Conservation (phyloP, 2,329 filamentous ascomycete species). For the Ophiosphaerella herpotricha region DNA sequence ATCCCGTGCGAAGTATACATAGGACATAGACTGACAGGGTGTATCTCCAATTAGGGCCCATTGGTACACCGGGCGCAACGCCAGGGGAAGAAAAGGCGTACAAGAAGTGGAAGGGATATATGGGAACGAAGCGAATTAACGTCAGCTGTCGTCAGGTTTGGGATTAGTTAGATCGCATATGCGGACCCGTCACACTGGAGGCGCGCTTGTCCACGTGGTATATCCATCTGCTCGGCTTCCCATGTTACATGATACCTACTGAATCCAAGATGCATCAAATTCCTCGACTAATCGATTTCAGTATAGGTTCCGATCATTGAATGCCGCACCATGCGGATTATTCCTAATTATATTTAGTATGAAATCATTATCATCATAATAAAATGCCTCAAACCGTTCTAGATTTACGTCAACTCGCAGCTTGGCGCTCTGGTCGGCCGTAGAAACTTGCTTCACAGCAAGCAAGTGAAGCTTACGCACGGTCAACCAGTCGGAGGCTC, state of each 20-base stretch:
- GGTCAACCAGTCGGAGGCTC: not conserved
- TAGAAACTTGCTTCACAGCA: no score
- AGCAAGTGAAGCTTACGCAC: not conserved
- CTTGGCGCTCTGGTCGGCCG: no score
- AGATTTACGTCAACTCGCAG: no score
- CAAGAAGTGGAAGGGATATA: constrained; percentile 47
- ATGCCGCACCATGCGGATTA: no score
- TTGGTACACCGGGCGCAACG: constrained; percentile 40
- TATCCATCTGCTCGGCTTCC: constrained; percentile 1
- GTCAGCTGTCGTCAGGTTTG: constrained; percentile 49
- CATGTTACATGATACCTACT: not conserved
- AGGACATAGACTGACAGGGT: no score
- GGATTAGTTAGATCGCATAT: constrained; percentile 29
- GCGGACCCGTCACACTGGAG: constrained; percentile 6
- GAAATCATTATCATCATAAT: no score
- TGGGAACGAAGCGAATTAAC: constrained; percentile 47
- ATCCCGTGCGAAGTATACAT: no score
- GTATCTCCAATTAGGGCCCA: constrained; percentile 55
- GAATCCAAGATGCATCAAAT: no score
- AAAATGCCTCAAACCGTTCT: no score
- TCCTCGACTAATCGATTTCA: no score
- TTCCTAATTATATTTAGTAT: no score
- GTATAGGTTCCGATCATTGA: no score
- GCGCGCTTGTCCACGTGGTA: constrained; percentile 1
- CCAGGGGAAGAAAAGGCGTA: constrained; percentile 38